phyloP scores from a whole-genome alignment of 345 rosid species.

The Bruguiera sexangula region DNA sequence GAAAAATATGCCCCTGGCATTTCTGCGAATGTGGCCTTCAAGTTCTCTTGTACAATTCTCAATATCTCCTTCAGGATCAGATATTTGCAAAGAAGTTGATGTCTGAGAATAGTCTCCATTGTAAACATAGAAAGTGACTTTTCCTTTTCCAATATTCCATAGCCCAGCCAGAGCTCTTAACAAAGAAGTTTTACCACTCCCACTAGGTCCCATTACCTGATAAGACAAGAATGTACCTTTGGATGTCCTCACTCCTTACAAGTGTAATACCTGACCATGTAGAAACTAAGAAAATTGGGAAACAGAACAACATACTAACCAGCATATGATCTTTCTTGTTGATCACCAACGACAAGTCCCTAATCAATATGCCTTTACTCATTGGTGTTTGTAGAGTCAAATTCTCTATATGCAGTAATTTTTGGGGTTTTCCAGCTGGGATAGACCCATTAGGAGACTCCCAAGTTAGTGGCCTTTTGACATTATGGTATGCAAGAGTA shows the following conservation, averaged over 20 bases:
- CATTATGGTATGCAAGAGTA: conserved; percentile 42
- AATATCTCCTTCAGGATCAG: conserved; percentile 24
- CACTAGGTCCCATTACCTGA: conserved; percentile 91
- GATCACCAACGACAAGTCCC: conserved; percentile 55
- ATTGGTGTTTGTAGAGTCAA: conserved; percentile 78
- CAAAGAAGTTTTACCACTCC: conserved; percentile 92
- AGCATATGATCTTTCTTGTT: conserved; percentile 64
- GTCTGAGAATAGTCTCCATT: conserved; percentile 32
- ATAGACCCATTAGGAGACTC: conserved; percentile 54
- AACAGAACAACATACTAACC: conserved; percentile 46
- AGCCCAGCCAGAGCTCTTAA: conserved; percentile 95
- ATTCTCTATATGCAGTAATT: conserved; percentile 56
- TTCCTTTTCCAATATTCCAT: conserved; percentile 83
- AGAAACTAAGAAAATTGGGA: conserved; percentile 19
- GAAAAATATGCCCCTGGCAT: conserved; percentile 54
- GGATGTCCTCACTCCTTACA: conserved; percentile 12
- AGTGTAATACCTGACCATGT: conserved; percentile 12
- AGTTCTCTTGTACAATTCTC: conserved; percentile 22
- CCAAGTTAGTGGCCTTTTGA: conserved; percentile 25
- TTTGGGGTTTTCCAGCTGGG: conserved; percentile 25
- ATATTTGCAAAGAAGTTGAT: conserved; percentile 27
- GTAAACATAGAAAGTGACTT: conserved; percentile 61
- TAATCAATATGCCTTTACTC: conserved; percentile 61
- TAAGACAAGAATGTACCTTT: conserved; percentile 23
- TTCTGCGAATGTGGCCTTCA: conserved; percentile 29